These are phyloP conservation scores for Pythium phragmitis DNA, from an alignment of 352 stramenopile species.

Conservation along the genomic window DNA sequence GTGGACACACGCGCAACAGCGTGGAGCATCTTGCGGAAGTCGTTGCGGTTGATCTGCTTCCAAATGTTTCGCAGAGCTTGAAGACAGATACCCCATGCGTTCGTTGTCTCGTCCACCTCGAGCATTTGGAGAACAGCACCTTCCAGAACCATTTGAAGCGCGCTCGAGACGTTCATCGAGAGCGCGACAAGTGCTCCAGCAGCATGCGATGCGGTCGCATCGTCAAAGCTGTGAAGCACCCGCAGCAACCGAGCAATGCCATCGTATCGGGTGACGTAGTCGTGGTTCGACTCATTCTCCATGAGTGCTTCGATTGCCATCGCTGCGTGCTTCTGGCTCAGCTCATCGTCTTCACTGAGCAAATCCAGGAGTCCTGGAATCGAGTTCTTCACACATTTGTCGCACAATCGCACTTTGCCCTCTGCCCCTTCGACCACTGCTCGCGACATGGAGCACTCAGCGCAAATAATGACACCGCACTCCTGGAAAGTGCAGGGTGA, in stretches of 20 bases:
- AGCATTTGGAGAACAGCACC: constrained; percentile 88
- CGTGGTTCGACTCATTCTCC: constrained; percentile 83
- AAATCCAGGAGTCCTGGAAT: constrained; percentile 69
- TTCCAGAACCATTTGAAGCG: constrained; percentile 86
- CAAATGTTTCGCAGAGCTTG: constrained; percentile 85
- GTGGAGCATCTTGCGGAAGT: constrained; percentile 86
- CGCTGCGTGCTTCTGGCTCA: constrained; percentile 67
- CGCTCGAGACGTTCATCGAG: constrained; percentile 74
- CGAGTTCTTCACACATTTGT: constrained; percentile 81
- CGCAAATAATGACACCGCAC: constrained; percentile 87
- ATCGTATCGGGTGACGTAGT: constrained; percentile 76
- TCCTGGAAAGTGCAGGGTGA: constrained; percentile 35
- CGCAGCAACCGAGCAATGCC: constrained; percentile 71
- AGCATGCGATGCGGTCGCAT: constrained; percentile 66
- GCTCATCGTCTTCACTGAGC: constrained; percentile 44
- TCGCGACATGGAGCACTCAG: constrained; percentile 83
- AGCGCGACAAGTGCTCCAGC: constrained; percentile 76
- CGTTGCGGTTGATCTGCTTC: constrained; percentile 85
- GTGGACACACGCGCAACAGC: constrained; percentile 77
- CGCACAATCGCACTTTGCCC: constrained; percentile 77
- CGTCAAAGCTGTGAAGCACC: constrained; percentile 65
- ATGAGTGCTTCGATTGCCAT: constrained; percentile 82
- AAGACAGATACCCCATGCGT: constrained; percentile 78
- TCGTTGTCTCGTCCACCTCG: constrained; percentile 75
- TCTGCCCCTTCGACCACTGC: constrained; percentile 80